Conservation (phyloP, 495 filamentous ascomycete genomes). For the Aspergillus indologenus region DNA sequence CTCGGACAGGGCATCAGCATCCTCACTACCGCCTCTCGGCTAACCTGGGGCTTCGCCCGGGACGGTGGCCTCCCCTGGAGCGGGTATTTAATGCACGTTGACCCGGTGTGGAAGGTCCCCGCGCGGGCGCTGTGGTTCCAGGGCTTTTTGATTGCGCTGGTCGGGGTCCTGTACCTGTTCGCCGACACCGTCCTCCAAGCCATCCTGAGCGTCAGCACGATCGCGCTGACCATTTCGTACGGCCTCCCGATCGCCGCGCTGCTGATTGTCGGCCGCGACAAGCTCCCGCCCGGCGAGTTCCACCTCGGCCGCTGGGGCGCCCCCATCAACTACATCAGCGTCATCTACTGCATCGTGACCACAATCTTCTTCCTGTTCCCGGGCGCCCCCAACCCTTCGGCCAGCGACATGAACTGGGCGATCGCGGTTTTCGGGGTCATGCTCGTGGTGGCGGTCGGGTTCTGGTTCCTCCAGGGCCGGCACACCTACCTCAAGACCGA, state of each 20-base stretch:
- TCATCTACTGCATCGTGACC: slow-evolving; percentile 42
- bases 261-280: slow-evolving; percentile 38
- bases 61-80: slow-evolving; percentile 52
- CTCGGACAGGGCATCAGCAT: slow-evolving; percentile 44
- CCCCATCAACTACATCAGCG: slow-evolving; percentile 35
- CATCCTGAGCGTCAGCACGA: slow-evolving; percentile 46
- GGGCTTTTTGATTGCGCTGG: slow-evolving; percentile 38
- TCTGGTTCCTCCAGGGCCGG: slow-evolving; percentile 40
- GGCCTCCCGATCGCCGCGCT: slow-evolving; percentile 39
- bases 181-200: slow-evolving; percentile 44
- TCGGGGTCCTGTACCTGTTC: slow-evolving; percentile 46
- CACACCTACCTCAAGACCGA: slow-evolving; percentile 40
- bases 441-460: slow-evolving; percentile 41
- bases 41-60: slow-evolving; percentile 57
- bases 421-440: slow-evolving; percentile 50
- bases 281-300: slow-evolving; percentile 39
- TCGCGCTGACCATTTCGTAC: slow-evolving; percentile 45
- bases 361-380: slow-evolving; percentile 49
- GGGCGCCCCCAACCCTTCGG: slow-evolving; percentile 32
- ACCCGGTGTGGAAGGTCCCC: slow-evolving; percentile 42
- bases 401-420: slow-evolving; percentile 46
- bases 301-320: slow-evolving; percentile 32
- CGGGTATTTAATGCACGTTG: slow-evolving; percentile 40
- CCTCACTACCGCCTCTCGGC: slow-evolving; percentile 49
- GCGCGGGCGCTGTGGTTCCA: slow-evolving; percentile 45